Base-by-base conservation (phyloP, 169 alveolate genomes). In the Plasmodium berghei region DNA sequence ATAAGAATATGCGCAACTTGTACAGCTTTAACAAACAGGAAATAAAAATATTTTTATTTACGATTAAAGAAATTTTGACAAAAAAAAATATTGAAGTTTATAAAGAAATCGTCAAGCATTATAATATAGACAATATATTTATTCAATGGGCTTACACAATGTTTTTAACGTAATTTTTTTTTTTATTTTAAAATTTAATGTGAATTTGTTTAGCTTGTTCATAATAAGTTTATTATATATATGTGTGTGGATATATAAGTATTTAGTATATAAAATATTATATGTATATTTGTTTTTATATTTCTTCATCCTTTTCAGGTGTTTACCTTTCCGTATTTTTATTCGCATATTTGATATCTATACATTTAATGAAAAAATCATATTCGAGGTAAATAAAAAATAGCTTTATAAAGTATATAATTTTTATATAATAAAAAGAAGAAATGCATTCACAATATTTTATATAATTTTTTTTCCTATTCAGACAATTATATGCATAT, bases 121-220 rank as follows among this genome's bases (percentile, higher is more conserved):
- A 83, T 49, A 83, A 83, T 22, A 83, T 83, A 20, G 90, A 83
- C 66, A 83, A 83, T 40, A 83, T 83, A 8, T 83, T 83, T 62
- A 83, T 83, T 83, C 90, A 83, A 22, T 83, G 90, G 90, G 56
- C 69, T 34, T 83, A 66, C 62, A 83, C 90, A n/a, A 54, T 83
- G n/a, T 83, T 83, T 62, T 48, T 83, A 46, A 83, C 83, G 90
- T 83, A 75, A 75, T 46, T 72, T 26, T 28, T 26, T 28, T 18
- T 48, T 46, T 46, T 46, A 16, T 58, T 58, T 52, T 2, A 34
- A 34, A 34, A 34, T 34, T 34, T 34, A 3, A 3, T 64, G 5
- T 63, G n/a, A 9, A 26, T 63, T 34, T 64, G 14, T 28, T 28
- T 64, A 34, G 14, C 20, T 69, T 24, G 12, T 5, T 14, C 1